These are phyloP conservation scores for Hansenula sp. DNA, from an alignment of 1,139 yeast species.

Conservation along the genomic window DNA sequence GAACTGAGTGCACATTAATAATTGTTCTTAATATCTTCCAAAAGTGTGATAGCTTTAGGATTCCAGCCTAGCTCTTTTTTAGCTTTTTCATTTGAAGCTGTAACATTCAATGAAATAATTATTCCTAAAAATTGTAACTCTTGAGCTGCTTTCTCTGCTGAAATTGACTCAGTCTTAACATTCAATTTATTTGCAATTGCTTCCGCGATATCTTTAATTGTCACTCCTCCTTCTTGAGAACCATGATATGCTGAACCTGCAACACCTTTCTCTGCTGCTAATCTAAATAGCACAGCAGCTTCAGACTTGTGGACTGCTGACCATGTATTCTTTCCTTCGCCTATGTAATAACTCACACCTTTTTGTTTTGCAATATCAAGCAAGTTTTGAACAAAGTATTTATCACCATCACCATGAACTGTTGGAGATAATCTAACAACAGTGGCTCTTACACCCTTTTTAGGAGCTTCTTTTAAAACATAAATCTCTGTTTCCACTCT, in stretches of 20 bases:
- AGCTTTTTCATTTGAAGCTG: slow-evolving; percentile 13
- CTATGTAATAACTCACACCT: slow-evolving; percentile 22
- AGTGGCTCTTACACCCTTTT: slow-evolving; percentile 23
- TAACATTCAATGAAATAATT: slow-evolving; percentile 8
- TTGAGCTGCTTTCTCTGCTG: no score
- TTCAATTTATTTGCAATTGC: slow-evolving; percentile 24
- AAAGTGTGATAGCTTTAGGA: slow-evolving; percentile 18
- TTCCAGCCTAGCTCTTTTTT: slow-evolving; percentile 21
- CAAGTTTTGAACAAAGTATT: slow-evolving; percentile 16
- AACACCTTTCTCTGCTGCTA: slow-evolving; percentile 26
- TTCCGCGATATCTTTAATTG: no score
- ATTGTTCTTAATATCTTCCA: slow-evolving; percentile 21
- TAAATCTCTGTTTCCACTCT: not conserved
- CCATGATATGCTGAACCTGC: slow-evolving; percentile 25
- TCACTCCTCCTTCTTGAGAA: slow-evolving; percentile 21
- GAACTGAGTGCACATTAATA: no score
- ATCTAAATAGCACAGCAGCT: slow-evolving; percentile 17
- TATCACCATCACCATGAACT: slow-evolving; percentile 27
- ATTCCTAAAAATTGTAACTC: slow-evolving; percentile 5
- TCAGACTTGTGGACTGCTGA: slow-evolving; percentile 23
- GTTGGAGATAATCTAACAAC: slow-evolving; percentile 27
- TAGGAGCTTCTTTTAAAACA: not conserved
- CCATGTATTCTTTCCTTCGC: slow-evolving; percentile 28
- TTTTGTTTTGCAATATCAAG: slow-evolving; percentile 12
- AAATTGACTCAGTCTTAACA: no score